Base-by-base conservation (phyloP, 1,284 basidiomycete genomes). In the Heterobasidion occidentale region DNA sequence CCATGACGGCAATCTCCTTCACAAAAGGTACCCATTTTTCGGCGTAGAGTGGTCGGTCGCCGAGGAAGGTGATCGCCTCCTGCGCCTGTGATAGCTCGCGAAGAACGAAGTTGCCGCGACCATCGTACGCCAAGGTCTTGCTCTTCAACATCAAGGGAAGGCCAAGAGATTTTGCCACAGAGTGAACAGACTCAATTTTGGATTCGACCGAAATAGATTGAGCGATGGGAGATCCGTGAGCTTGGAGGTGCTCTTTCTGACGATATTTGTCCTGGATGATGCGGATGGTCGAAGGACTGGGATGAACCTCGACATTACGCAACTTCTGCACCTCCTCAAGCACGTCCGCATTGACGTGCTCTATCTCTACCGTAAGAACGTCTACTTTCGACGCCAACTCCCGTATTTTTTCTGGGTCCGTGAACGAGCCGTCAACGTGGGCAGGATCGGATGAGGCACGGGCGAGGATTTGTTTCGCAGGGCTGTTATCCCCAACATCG, bases 71-170 rank as follows among this genome's bases (percentile, higher is more conserved):
- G 51, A 98, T 80, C 0, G 93, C 92, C 12, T 81, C 75, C 35
- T 75, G 65, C 3, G 80, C 79, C 55, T 89, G 77, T 14, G 71
- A 68, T 3, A 80, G 61, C 14, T 82, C 75, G 3, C 79, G 79
- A 48, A 99, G 70, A 20, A 90, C 87, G 65, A 83, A 95, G 71
- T 99, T 99, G 3, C 96, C 96, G 60, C 93, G 80, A 7, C 97
- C 96, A 67, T 99, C 97, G 71, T 99, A 99, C 0, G 95, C 97
- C 58, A 96, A 76, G 2, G 92, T 97, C 33, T 94, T 80, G 56
- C 90, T 93, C 73, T 99, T 99, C 64, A 99, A 82, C 96, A 99
- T 98, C 54, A 98, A 73, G 1, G 97, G 96, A 17, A 94, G 78
- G 4, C 94, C 94, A 11, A 97, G 78, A 50, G 71, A 69, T 5